A percentile compares a stretch with the other conserved stretches of the same genome.
Evolutionary conservation across 2,329 filamentous ascomycete species (phyloP).

Genomic region (Rutstroemia sp.): DNA sequence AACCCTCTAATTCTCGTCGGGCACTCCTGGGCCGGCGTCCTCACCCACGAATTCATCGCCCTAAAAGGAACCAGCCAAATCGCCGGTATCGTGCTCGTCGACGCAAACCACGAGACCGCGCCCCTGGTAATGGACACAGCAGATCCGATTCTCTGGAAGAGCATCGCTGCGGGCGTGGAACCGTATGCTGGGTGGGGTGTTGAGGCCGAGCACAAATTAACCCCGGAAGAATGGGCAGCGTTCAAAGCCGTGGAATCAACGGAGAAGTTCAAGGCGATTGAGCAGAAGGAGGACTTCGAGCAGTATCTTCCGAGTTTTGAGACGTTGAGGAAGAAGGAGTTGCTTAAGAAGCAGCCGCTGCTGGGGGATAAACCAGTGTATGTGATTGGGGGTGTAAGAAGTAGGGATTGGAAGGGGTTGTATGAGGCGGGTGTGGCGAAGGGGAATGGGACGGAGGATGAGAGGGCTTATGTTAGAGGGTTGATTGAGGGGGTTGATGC

Average conservation of each 20-base stretch:
- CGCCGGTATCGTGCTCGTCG: conserved; percentile 18
- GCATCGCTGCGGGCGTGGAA: conserved; percentile 5
- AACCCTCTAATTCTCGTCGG: conserved; percentile 15
- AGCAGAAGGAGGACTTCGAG: conserved; percentile 1
- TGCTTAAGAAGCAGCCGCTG: conserved; percentile 24
- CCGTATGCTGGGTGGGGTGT: neutral
- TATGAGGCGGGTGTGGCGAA: conserved; percentile 28
- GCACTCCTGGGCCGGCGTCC: conserved; percentile 18
- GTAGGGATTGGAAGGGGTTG: conserved; percentile 13
- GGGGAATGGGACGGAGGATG: conserved; percentile 30
- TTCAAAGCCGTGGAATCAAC: conserved; percentile 13
- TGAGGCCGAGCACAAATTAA: conserved; percentile 10
- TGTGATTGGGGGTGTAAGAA: neutral
- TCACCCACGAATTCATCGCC: conserved; percentile 12
- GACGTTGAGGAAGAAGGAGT: conserved; percentile 25
- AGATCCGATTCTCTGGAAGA: conserved; percentile 2
- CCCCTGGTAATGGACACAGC: conserved; percentile 12
- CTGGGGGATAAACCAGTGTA: conserved; percentile 20
- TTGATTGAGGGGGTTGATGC: conserved; percentile 24
- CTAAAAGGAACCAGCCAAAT: conserved; percentile 6
- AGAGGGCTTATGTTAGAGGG: conserved; percentile 25
- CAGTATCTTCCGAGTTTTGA: conserved; percentile 20
- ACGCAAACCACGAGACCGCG: conserved; percentile 17
- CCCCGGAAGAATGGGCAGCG: conserved; percentile 12
- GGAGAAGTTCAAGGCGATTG: conserved; percentile 10